Percentiles rank a stretch among this genome's conserved stretches.
phyloP scores from a whole-genome alignment of 148 eudicot species.

The Rheum nobile region DNA sequence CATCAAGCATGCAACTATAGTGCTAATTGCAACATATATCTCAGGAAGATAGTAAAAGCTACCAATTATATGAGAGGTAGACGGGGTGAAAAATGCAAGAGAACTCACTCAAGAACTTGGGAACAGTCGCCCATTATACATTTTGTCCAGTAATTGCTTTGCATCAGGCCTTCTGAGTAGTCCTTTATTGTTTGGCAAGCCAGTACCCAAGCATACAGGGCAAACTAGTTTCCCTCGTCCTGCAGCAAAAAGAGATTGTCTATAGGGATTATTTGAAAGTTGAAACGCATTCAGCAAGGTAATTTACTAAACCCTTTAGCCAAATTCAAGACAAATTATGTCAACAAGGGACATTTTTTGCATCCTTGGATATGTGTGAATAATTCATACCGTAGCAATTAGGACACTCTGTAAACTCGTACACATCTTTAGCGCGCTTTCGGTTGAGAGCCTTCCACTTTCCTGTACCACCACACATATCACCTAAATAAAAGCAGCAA shows the following conservation, averaged over 20 bases:
- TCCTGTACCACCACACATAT: slow-evolving; percentile 99
- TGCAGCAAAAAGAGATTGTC: slow-evolving; percentile 14
- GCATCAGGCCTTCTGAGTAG: slow-evolving; percentile 90
- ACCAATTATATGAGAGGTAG: neutral
- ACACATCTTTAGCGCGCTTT: slow-evolving; percentile 95
- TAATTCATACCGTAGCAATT: slow-evolving; percentile 71
- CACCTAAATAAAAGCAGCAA: slow-evolving; percentile 69
- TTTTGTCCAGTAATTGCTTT: slow-evolving; percentile 73
- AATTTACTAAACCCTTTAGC: neutral
- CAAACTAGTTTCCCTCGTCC: slow-evolving; percentile 97
- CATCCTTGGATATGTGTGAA: neutral
- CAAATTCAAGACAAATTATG: neutral
- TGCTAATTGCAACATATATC: neutral
- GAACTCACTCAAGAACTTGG: slow-evolving; percentile 61
- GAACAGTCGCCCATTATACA: slow-evolving; percentile 85
- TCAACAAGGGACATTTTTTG: neutral
- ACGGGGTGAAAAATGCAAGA: neutral
- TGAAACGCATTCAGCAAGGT: neutral
- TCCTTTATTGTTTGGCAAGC: slow-evolving; percentile 94
- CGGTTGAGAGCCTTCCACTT: slow-evolving; percentile 98
- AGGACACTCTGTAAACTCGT: slow-evolving; percentile 94
- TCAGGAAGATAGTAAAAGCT: neutral
- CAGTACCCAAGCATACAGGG: slow-evolving; percentile 95
- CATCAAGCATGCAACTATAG: neutral
- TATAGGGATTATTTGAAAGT: neutral